These are phyloP conservation scores for Claviceps fusiformis DNA, from an alignment of 2,329 filamentous ascomycete species.

Conservation along the genomic window DNA sequence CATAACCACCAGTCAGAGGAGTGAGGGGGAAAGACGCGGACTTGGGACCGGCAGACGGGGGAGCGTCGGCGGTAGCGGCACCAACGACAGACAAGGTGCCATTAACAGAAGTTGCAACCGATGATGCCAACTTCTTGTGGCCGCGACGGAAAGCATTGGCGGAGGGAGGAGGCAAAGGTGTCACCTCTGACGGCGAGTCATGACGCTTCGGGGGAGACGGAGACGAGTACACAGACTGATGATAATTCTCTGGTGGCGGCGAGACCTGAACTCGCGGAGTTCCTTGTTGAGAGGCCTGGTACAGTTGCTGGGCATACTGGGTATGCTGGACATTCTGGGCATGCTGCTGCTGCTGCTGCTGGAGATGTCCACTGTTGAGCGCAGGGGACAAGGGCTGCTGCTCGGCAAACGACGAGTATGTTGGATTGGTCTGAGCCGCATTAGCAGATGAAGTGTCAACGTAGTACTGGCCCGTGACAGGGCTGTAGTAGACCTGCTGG, in stretches of 20 bases:
- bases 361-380: constrained; percentile 17
- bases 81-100: constrained; percentile 29
- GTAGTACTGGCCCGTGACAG: constrained; percentile 74
- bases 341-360: constrained; percentile 21
- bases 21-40: constrained; percentile 68
- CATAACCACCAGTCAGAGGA: constrained; percentile 73
- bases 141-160: constrained; percentile 86
- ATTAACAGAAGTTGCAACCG: constrained; percentile 48
- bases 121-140: constrained; percentile 72
- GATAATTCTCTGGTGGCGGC: constrained; percentile 53
- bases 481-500: constrained; percentile 75
- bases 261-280: constrained; percentile 71
- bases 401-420: constrained; percentile 27
- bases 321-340: too few relatives aligned
- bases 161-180: constrained; percentile 71
- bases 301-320: constrained; percentile 24
- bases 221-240: constrained; percentile 40
- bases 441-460: constrained; percentile 50
- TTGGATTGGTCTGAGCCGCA: constrained; percentile 24
- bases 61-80: constrained; percentile 27
- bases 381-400: constrained; percentile 29
- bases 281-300: constrained; percentile 30
- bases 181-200: constrained; percentile 52
- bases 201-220: constrained; percentile 52
- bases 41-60: constrained; percentile 57